Conservation (phyloP, 2,329 filamentous ascomycete species). For the Nothophaeocryptopus gaeumannii region DNA sequence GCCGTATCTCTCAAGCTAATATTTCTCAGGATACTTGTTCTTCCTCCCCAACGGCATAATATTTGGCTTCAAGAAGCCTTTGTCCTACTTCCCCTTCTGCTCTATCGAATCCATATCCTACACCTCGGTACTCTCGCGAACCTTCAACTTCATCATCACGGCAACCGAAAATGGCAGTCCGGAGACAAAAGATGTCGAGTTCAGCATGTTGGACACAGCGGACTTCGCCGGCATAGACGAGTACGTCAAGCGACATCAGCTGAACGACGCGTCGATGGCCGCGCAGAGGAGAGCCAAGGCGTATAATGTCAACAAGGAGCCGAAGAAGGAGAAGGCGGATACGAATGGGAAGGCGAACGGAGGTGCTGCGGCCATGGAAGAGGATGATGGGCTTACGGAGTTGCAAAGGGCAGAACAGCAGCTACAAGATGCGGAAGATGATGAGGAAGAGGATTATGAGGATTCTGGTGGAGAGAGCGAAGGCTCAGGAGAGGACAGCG, state of each 20-base stretch:
- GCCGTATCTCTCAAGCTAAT: background rate
- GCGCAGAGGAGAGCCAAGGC: conserved; percentile 59
- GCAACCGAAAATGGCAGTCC: conserved; percentile 14
- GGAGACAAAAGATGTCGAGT: conserved; percentile 55
- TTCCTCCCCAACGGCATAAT: conserved; percentile 60
- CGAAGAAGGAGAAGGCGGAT: conserved; percentile 28
- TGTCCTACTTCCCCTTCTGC: conserved; percentile 61
- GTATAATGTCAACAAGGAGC: conserved; percentile 50
- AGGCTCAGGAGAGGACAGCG: conserved; percentile 33
- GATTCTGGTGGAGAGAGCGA: conserved; percentile 35
- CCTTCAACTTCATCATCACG: conserved; percentile 62
- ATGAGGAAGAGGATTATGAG: conserved; percentile 36
- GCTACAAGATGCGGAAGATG: conserved; percentile 35
- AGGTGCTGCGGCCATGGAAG: conserved; percentile 28
- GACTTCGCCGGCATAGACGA: conserved; percentile 61
- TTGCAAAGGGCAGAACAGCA: conserved; percentile 33
- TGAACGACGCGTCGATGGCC: conserved; percentile 64
- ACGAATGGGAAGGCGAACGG: conserved; percentile 19
- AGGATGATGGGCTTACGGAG: conserved; percentile 28
- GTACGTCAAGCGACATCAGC: conserved; percentile 59
- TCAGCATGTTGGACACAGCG: conserved; percentile 64
- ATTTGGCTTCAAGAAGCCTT: conserved; percentile 65
- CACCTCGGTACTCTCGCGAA: conserved; percentile 62
- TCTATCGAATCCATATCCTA: conserved; percentile 60
- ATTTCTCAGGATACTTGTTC: conserved; percentile 57